Evolutionary conservation across 257 asterid species (phyloP).

Genomic region (Forsythia suspensa): DNA sequence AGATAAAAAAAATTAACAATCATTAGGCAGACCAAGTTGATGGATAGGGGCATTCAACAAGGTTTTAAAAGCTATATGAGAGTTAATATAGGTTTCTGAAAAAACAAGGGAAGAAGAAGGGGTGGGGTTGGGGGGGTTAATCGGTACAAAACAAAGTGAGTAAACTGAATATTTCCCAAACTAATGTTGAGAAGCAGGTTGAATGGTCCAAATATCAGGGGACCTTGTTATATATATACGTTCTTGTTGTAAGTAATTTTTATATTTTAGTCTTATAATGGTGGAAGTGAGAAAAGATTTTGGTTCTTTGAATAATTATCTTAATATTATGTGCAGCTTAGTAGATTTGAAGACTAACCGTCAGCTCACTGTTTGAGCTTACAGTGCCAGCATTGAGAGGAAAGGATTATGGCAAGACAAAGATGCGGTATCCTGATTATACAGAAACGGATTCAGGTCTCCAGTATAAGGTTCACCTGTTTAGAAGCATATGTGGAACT

Average conservation of each 20-base stretch:
- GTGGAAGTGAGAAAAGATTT: conserved; percentile 13
- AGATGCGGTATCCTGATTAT: conserved; percentile 92
- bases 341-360: conserved; percentile 68
- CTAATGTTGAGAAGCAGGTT: neutral
- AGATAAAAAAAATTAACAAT: no score
- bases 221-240: neutral
- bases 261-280: neutral
- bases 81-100: neutral
- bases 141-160: no score
- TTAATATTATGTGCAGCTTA: conserved; percentile 47
- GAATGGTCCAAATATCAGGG: neutral
- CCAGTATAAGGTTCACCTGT: conserved; percentile 78
- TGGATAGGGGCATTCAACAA: neutral
- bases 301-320: conserved; percentile 41
- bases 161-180: neutral
- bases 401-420: conserved; percentile 94
- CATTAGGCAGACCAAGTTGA: neutral
- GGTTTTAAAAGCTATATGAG: neutral
- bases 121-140: no score
- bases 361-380: conserved; percentile 67
- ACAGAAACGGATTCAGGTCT: conserved; percentile 83
- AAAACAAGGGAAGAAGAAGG: no score
- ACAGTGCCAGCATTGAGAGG: conserved; percentile 99
- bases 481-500: conserved; percentile 24
- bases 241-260: conserved; percentile 3